Evolutionary conservation across 176 grass and related monocot genomes (phyloP), one percentile per base, ranked within the genome.

Genomic region (Rhipidocladum racemiflorum): DNA sequence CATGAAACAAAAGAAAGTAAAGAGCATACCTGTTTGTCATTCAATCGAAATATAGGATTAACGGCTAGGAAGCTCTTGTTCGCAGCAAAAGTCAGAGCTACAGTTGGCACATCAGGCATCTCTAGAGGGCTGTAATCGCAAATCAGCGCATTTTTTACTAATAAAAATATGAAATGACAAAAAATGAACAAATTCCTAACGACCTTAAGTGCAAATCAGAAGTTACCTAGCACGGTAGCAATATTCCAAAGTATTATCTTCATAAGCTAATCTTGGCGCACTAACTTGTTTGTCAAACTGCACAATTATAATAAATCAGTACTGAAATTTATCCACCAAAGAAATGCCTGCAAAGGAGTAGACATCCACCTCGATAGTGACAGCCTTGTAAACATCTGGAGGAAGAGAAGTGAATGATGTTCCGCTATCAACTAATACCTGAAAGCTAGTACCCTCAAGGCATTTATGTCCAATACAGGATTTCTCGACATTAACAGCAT

Each of bases 271-370:
- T 86, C 85, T 90, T 53, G 92, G 75, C 87, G 82, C 81, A 85
- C 91, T 93, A 60, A 95, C 84, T 88, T 95, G 96, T 74, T 78
- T 90, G 84, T 95, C 79, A 80, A 99, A 99, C 92, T 99, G 94
- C 49, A 86, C 27, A 75, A 70, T 77, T 83, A 65, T 76, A 83
- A 61, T 39, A 68, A 83, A 63, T 85, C 68, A 91, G 75, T 63
- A 51, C 50, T 13, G 14, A 75, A 76, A 72, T 50, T 39, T 83
- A 70, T 65, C 49, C 7, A 85, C 30, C 4, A 56, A 35, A 48
- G 14, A 64, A 61, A 61, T 34, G 49, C 5, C 23, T 74, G 59
- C 6, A 50, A 66, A 82, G 12, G 24, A 0, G 23, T 82, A 77
- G 32, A 76, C 29, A 78, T 34, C 61, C 81, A 95, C 96, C 96